These are phyloP conservation scores for Sporisorium reilianum DNA, from an alignment of 1,284 basidiomycete genomes.

Conservation along the genomic window DNA sequence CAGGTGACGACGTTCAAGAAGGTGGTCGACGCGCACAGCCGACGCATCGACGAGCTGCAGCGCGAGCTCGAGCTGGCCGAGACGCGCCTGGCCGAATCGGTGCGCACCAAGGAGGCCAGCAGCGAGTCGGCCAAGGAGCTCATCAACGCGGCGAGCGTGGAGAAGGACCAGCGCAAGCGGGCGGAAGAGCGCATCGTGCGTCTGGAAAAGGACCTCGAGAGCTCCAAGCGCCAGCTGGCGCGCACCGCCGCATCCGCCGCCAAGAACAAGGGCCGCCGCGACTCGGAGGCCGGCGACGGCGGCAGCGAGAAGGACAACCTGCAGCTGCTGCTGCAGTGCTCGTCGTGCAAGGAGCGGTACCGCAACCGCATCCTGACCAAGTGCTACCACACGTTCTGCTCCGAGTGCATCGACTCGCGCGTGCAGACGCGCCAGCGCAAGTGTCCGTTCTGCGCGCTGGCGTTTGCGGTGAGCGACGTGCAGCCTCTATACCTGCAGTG, in stretches of 20 bases:
- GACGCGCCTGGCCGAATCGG: conserved; percentile 40
- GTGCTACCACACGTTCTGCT: conserved; percentile 96
- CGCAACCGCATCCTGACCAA: conserved; percentile 89
- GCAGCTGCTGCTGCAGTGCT: conserved; percentile 88
- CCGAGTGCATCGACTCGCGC: conserved; percentile 84
- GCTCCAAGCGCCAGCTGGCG: conserved; percentile 54
- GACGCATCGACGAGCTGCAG: conserved; percentile 65
- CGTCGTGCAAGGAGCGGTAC: conserved; percentile 86
- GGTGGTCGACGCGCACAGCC: conserved; percentile 54
- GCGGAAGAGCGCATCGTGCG: conserved; percentile 52
- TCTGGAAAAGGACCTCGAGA: conserved; percentile 58
- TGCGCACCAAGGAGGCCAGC: conserved; percentile 27
- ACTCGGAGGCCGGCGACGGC: conserved; percentile 37
- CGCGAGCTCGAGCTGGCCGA: conserved; percentile 64
- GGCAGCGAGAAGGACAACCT: conserved; percentile 73
- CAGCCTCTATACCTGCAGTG: conserved; percentile 78
- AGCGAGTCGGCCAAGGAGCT: conserved; percentile 58
- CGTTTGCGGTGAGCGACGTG: conserved; percentile 88
- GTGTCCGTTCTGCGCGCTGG: conserved; percentile 88
- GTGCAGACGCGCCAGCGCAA: conserved; percentile 92
- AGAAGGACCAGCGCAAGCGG: conserved; percentile 47
- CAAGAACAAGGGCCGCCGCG: conserved; percentile 57
- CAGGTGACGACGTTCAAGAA: conserved; percentile 70
- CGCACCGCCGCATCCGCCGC: conserved; percentile 56
- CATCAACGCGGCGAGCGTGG: conserved; percentile 35